Evolutionary conservation across 2,329 filamentous ascomycete genomes (phyloP).

Genomic region (Fusarium dimerum): DNA sequence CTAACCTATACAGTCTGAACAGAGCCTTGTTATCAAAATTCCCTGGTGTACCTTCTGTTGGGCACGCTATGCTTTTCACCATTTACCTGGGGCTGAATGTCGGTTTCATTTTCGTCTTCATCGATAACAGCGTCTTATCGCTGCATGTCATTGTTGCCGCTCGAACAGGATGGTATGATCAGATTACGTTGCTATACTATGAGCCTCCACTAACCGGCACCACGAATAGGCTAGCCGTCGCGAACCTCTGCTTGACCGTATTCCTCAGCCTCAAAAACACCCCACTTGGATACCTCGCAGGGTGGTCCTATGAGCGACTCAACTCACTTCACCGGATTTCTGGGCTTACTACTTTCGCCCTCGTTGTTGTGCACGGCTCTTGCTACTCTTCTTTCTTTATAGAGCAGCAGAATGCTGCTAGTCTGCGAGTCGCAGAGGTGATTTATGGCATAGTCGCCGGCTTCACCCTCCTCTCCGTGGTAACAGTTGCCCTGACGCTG

Average conservation of each 20-base stretch:
- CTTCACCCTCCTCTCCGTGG: slow-evolving; percentile 43
- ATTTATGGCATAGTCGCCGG: slow-evolving; percentile 49
- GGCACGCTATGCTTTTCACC: slow-evolving; percentile 30
- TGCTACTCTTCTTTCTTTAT: slow-evolving; percentile 44
- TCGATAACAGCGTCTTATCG: slow-evolving; percentile 25
- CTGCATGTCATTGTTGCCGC: slow-evolving; percentile 33
- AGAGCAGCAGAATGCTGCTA: slow-evolving; percentile 18
- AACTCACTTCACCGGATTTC: slow-evolving; percentile 55
- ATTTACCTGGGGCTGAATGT: slow-evolving; percentile 34
- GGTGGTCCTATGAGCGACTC: slow-evolving; percentile 57
- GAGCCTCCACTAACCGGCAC: neutral
- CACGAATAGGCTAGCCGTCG: slow-evolving; percentile 35
- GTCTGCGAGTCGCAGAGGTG: slow-evolving; percentile 37
- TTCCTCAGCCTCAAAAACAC: slow-evolving; percentile 59
- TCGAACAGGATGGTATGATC: slow-evolving; percentile 35
- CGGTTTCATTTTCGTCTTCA: slow-evolving; percentile 28
- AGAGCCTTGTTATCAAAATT: slow-evolving; percentile 18
- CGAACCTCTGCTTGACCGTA: slow-evolving; percentile 50
- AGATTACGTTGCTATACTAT: too few species aligned
- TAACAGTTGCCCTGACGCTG: slow-evolving; percentile 41
- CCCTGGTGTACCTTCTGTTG: slow-evolving; percentile 28
- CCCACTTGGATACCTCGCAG: slow-evolving; percentile 51
- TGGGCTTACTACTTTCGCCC: slow-evolving; percentile 47
- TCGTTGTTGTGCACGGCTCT: slow-evolving; percentile 45
- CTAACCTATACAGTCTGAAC: neutral